Percentiles rank a stretch among this genome's conserved stretches.
These are phyloP conservation scores for Didymella sp. DNA, from an alignment of 2,329 filamentous ascomycete species.

Conservation along the genomic window DNA sequence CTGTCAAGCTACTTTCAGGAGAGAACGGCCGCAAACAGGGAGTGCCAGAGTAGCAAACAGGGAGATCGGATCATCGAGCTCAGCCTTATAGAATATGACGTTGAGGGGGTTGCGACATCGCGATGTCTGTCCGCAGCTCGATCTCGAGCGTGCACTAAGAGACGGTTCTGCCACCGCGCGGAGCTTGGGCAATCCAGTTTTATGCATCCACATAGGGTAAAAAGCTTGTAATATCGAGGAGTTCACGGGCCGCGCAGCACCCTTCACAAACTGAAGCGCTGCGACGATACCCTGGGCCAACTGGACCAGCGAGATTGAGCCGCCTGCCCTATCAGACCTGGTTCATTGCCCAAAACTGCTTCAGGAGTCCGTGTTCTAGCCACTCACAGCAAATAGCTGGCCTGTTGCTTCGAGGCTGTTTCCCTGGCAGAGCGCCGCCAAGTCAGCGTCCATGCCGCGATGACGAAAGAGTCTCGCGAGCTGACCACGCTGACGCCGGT, in stretches of 20 bases:
- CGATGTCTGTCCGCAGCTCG: slow-evolving; percentile 39
- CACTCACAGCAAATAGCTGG: slow-evolving; percentile 28
- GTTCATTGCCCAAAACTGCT: slow-evolving; percentile 21
- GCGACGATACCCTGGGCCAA: slow-evolving; percentile 42
- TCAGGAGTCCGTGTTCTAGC: slow-evolving; percentile 27
- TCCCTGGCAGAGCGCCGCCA: slow-evolving; percentile 41
- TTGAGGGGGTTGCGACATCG: slow-evolving; percentile 35
- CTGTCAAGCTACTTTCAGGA: slow-evolving; percentile 12
- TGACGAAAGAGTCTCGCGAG: slow-evolving; percentile 42
- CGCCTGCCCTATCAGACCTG: slow-evolving; percentile 37
- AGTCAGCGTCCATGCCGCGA: slow-evolving; percentile 29
- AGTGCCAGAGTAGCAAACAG: slow-evolving; percentile 26
- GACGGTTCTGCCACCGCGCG: slow-evolving; percentile 30
- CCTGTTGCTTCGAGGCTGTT: slow-evolving; percentile 30
- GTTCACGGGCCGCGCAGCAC: slow-evolving; percentile 41
- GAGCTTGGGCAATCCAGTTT: slow-evolving; percentile 40
- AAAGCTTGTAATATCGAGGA: slow-evolving; percentile 36
- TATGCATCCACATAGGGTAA: slow-evolving; percentile 39
- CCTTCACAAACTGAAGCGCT: slow-evolving; percentile 30
- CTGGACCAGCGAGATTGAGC: slow-evolving; percentile 38
- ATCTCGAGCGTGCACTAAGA: slow-evolving; percentile 37
- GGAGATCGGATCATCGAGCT: slow-evolving; percentile 29
- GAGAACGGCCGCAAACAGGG: slow-evolving; percentile 16
- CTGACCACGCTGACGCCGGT: slow-evolving; percentile 26
- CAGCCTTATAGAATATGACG: slow-evolving; percentile 44